Evolutionary conservation across 2,329 filamentous ascomycete genomes (phyloP).

Genomic region (Fusarium fracticaudum): DNA sequence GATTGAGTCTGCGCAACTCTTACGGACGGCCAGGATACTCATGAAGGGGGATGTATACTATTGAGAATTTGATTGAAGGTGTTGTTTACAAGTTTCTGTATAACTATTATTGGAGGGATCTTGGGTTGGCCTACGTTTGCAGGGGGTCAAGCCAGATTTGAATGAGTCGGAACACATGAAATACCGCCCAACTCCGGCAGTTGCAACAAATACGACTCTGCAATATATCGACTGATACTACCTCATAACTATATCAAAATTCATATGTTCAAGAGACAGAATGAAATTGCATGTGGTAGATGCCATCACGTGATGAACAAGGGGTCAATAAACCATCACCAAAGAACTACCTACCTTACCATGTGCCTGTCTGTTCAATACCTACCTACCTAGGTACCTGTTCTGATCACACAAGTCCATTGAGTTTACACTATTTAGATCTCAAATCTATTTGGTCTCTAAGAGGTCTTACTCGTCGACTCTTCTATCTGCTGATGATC

Average conservation of each 20-base stretch:
- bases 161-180: neutral
- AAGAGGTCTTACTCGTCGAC: neutral
- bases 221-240: neutral
- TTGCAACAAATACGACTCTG: neutral
- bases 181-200: neutral
- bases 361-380: neutral
- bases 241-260: neutral
- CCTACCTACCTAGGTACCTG: neutral
- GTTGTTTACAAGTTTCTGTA: neutral
- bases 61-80: slow-evolving; percentile 19
- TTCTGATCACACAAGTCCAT: neutral
- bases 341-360: neutral
- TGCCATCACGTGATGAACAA: slow-evolving; percentile 15
- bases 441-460: neutral
- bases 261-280: neutral
- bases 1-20: slow-evolving; percentile 56
- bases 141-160: neutral
- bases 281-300: neutral
- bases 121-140: neutral
- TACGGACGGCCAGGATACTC: slow-evolving; percentile 58
- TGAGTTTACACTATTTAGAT: neutral
- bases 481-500: neutral
- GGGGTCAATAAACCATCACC: neutral
- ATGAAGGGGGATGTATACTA: slow-evolving; percentile 62
- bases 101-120: neutral